Evolutionary conservation across 306 rosid species (phyloP).

Genomic region (Sicyos edulis): DNA sequence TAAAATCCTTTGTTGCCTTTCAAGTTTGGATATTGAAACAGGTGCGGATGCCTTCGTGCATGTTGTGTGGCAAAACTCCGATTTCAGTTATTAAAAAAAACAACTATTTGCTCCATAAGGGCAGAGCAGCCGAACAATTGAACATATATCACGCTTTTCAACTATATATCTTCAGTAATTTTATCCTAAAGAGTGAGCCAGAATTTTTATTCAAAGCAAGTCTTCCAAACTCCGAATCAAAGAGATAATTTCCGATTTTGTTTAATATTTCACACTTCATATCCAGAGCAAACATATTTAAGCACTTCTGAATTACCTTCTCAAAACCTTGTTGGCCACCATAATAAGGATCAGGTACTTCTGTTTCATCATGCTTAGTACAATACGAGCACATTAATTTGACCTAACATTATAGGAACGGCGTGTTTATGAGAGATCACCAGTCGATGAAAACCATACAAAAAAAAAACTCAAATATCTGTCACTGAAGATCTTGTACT

Average conservation of each 20-base stretch:
- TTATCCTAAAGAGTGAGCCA: not conserved
- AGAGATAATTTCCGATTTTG: not conserved
- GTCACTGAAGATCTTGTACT: conserved; percentile 9
- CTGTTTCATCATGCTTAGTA: conserved; percentile 61
- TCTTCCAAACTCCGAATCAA: not conserved
- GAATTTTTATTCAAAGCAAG: not conserved
- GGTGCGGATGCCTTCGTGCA: too few relatives aligned
- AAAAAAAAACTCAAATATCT: not conserved
- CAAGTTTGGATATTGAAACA: too few relatives aligned
- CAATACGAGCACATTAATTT: conserved; percentile 89
- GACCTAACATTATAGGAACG: conserved; percentile 40
- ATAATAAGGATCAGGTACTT: conserved; percentile 91
- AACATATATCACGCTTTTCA: not conserved
- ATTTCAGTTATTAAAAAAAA: too few relatives aligned
- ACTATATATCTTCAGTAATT: not conserved
- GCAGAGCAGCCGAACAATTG: not conserved
- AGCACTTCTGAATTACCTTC: conserved; percentile 46
- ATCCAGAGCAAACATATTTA: not conserved
- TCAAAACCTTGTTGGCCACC: conserved; percentile 90
- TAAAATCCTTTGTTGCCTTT: too few relatives aligned
- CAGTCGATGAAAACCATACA: not conserved
- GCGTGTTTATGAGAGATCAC: conserved; percentile 13
- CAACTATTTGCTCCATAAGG: not conserved
- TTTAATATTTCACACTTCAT: not conserved
- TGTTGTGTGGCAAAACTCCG: too few relatives aligned